Conservation (phyloP, 2,329 filamentous ascomycete species). For the Chaetomium strumarium region DNA sequence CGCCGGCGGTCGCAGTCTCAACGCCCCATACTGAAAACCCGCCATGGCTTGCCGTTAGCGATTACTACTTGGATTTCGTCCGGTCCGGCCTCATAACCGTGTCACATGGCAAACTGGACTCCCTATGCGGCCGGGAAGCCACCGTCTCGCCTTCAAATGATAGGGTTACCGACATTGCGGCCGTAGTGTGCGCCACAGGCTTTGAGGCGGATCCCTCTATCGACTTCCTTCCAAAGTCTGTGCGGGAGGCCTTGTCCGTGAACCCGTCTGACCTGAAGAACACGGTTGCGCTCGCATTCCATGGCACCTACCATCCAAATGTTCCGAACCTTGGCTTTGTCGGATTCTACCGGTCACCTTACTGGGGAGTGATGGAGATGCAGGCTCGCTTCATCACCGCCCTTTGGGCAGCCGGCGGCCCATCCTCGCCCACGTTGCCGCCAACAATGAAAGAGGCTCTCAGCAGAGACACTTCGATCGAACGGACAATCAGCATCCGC, state of each 20-base stretch:
- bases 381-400: slow-evolving; percentile 64
- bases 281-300: slow-evolving; percentile 62
- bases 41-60: slow-evolving; percentile 62
- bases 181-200: slow-evolving; percentile 69
- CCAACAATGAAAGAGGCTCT: slow-evolving; percentile 36
- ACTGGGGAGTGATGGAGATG: slow-evolving; percentile 86
- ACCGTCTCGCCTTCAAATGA: slow-evolving; percentile 28
- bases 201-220: slow-evolving; percentile 62
- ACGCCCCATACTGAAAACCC: slow-evolving; percentile 42
- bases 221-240: slow-evolving; percentile 53
- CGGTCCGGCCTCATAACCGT: slow-evolving; percentile 55
- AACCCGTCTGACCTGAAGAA: slow-evolving; percentile 48
- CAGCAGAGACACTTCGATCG: slow-evolving; percentile 38
- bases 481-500: slow-evolving; percentile 46
- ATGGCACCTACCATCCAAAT: slow-evolving; percentile 55
- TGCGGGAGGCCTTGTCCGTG: slow-evolving; percentile 53
- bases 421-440: slow-evolving; percentile 21
- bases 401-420: slow-evolving; percentile 44
- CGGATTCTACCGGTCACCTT: slow-evolving; percentile 77
- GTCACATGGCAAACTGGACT: slow-evolving; percentile 42
- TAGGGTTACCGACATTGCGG: slow-evolving; percentile 51
- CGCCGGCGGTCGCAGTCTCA: slow-evolving; percentile 35
- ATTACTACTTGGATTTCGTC: slow-evolving; percentile 69
- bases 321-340: slow-evolving; percentile 68
- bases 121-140: slow-evolving; percentile 32